Percentiles rank a stretch among this genome's conserved stretches.
These are phyloP conservation scores for Pseudognaphalium luteoalbum DNA, from an alignment of 129 eudicot genomes.

Conservation along the genomic window DNA sequence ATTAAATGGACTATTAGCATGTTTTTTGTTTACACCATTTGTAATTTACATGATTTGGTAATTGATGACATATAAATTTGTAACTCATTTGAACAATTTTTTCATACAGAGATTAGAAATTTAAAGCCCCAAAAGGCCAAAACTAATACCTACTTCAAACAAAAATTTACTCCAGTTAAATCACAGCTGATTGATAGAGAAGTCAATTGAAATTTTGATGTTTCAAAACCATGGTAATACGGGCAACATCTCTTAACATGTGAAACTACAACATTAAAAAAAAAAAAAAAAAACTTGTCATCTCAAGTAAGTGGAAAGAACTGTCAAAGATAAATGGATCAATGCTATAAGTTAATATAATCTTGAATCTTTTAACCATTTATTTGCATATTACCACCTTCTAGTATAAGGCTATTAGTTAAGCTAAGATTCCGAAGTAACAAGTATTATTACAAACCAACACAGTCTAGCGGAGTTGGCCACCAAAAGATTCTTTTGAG, in stretches of 20 bases:
- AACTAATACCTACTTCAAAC: neutral
- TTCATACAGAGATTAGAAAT: neutral
- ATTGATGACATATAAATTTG: neutral
- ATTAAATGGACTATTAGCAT: slow-evolving; percentile 34
- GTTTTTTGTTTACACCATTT: neutral
- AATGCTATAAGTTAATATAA: neutral
- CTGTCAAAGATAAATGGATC: neutral
- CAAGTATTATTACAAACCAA: too few species aligned
- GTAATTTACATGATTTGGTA: slow-evolving; percentile 6
- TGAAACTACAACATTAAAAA: neutral
- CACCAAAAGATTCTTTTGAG: too few species aligned
- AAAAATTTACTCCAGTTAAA: neutral
- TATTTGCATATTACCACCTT: slow-evolving; percentile 2
- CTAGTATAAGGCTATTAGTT: neutral
- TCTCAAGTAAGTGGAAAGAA: neutral
- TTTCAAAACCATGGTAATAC: too few species aligned
- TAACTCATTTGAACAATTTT: neutral
- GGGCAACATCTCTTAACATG: neutral
- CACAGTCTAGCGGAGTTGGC: too few species aligned
- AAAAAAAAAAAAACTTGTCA: neutral
- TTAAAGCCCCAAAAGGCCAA: neutral
- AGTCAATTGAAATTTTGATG: too few species aligned
- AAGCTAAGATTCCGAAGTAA: too few species aligned
- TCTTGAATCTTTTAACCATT: neutral
- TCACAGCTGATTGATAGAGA: neutral